Percentiles rank a stretch among this genome's conserved stretches.
phyloP scores from a whole-genome alignment of 495 filamentous ascomycete species.

The Rostrohypoxylon terebratum region DNA sequence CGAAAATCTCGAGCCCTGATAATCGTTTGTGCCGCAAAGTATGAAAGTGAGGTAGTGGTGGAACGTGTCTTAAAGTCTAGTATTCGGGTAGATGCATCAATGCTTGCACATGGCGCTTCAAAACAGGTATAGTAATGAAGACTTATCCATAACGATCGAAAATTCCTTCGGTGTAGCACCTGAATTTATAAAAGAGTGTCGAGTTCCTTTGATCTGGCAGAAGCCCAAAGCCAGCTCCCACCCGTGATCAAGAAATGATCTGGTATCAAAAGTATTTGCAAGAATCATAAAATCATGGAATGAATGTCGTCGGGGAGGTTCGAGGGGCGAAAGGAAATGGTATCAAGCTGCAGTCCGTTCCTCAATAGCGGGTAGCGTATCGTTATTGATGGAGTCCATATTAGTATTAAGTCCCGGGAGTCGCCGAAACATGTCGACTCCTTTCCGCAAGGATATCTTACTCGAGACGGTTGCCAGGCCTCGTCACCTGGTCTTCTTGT shows the following conservation, averaged over 20 bases:
- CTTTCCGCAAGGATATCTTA: constrained; percentile 8
- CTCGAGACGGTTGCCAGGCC: neutral
- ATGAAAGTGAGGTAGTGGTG: constrained; percentile 19
- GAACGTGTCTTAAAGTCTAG: constrained; percentile 6
- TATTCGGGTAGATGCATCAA: constrained; percentile 9
- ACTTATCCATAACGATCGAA: constrained; percentile 38
- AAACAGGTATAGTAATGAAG: constrained; percentile 7
- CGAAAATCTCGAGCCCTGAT: constrained; percentile 20
- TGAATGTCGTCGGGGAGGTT: constrained; percentile 28
- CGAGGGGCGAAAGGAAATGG: constrained; percentile 17
- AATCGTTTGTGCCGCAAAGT: constrained; percentile 5
- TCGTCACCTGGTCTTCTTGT: neutral
- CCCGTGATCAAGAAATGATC: constrained; percentile 38
- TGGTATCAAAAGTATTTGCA: constrained; percentile 47
- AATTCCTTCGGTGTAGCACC: constrained; percentile 8
- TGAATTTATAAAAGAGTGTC: constrained; percentile 29
- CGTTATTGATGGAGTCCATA: constrained; percentile 23
- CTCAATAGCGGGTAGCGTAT: constrained; percentile 14
- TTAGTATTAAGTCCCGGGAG: constrained; percentile 17
- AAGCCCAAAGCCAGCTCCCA: constrained; percentile 31
- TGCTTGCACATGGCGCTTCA: neutral
- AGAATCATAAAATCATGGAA: constrained; percentile 45
- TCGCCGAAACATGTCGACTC: neutral
- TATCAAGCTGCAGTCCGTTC: constrained; percentile 23
- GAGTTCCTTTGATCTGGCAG: constrained; percentile 36